A percentile compares a stretch with the other conserved stretches of the same genome.
Evolutionary conservation across 305 asterid species (phyloP).

Genomic region (Striga hermonthica): DNA sequence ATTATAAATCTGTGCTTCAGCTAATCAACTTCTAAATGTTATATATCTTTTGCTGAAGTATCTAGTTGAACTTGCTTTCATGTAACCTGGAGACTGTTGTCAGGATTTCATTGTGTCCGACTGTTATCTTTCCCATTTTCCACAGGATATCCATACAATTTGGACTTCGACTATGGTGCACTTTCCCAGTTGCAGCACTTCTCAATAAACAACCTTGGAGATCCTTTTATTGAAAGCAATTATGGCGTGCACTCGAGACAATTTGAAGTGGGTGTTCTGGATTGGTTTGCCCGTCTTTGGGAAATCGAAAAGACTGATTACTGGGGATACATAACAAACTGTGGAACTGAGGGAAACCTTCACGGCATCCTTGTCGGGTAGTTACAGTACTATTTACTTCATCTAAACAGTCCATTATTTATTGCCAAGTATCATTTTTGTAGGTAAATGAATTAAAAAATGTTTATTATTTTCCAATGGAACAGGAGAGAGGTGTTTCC

Average conservation of each 20-base stretch:
- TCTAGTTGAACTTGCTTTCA: conserved; percentile 19
- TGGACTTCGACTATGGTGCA: conserved; percentile 96
- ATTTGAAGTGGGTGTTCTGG: conserved; percentile 90
- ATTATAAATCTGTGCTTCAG: background rate
- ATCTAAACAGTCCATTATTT: conserved; percentile 15
- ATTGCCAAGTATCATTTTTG: conserved; percentile 5
- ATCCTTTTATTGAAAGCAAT: conserved; percentile 91
- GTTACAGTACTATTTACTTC: conserved; percentile 4
- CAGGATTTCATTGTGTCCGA: conserved; percentile 14
- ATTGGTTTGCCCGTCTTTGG: conserved; percentile 95
- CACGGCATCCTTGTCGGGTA: conserved; percentile 91
- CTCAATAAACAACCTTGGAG: conserved; percentile 88
- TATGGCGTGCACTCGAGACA: conserved; percentile 94
- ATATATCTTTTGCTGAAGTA: conserved; percentile 18
- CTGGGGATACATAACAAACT: conserved; percentile 97
- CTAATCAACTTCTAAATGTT: conserved; percentile 3
- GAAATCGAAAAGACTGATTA: conserved; percentile 82
- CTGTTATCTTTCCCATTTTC: background rate
- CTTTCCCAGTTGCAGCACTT: conserved; percentile 86
- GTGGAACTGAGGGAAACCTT: conserved; percentile 98
- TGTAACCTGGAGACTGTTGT: conserved; percentile 8
- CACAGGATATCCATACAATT: conserved; percentile 87
- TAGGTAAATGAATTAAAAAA: conserved; percentile 12
- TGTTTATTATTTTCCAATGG: conserved; percentile 18
- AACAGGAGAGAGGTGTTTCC: conserved; percentile 91